Base-by-base conservation (phyloP, 768 basidiomycete species). In the Leccinum disarticulatum region DNA sequence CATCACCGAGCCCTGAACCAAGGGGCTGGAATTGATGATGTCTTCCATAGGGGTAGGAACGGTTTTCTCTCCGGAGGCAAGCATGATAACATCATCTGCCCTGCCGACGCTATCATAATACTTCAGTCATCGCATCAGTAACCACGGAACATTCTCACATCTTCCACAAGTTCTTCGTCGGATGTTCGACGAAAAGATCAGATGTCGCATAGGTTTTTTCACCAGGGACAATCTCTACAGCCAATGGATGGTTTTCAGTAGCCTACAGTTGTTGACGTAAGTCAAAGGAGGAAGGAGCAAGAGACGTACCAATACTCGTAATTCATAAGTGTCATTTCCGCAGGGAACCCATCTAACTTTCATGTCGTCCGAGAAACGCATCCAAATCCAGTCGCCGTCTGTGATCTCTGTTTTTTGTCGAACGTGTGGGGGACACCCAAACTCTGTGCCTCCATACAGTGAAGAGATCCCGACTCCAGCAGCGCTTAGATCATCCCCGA, bases 161-260 rank as follows among this genome's bases (percentile, higher is more conserved):
- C 62, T 73, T 79, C 77, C 79, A 83, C 30, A 78, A 5, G 2
- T 73, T 59, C 47, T 74, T 77, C 1, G 76, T 76, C 0, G 83
- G 81, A 62, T 83, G 82, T 22, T 67, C 72, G 9, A 75, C 58
- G 60, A 77, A 79, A 3, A 83, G 52, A 68, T 81, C 82, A 0
- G 75, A 75, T 1, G 77, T 81, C 0, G 76, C 77, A 54, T 79
- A 66, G 2, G 54, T 58, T 38, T 78, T 60, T 5, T 63, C 57
- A 5, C 77, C 80, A 3, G 73, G 63, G 9, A 77, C 56, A 61
- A 80, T 81, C 33, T 70, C 55, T 8, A 70, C 46, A 1, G 61
- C 65, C 13, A 64, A 1, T 19, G 33, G 41, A 8, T 55, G 27
- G 1, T 38, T 49, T 9, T 57, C 57, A 10, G 36, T 43, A 0